Evolutionary conservation across 805 yeast genomes (phyloP).

Genomic region (Debaryomyces maramus): DNA sequence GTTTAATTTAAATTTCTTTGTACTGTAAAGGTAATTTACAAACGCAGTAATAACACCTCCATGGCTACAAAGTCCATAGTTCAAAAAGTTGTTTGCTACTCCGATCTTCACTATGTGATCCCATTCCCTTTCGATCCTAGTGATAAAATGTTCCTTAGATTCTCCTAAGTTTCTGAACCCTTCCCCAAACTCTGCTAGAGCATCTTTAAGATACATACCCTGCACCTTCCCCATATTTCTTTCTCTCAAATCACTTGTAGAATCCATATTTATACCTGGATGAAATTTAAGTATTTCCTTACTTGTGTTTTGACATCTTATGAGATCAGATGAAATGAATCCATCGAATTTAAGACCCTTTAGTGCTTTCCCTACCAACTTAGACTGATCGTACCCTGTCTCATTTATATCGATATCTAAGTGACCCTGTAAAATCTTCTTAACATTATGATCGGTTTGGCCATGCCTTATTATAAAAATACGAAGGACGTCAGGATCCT

Average conservation of each 20-base stretch:
- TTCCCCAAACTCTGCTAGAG: conserved; percentile 58
- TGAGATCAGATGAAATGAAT: conserved; percentile 52
- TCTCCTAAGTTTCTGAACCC: conserved; percentile 71
- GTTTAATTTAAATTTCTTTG: conserved; percentile 36
- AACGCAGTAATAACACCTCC: conserved; percentile 78
- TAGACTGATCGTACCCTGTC: conserved; percentile 63
- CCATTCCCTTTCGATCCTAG: conserved; percentile 52
- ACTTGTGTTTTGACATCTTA: conserved; percentile 62
- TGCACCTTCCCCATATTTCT: conserved; percentile 75
- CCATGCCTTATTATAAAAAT: conserved; percentile 79
- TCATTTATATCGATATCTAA: conserved; percentile 62
- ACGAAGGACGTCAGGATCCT: conserved; percentile 39
- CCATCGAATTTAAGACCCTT: conserved; percentile 43
- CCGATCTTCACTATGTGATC: conserved; percentile 40
- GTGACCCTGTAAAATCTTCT: conserved; percentile 79
- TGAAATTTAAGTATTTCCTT: conserved; percentile 34
- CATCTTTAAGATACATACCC: conserved; percentile 71
- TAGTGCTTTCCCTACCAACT: conserved; percentile 48
- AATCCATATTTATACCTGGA: conserved; percentile 21
- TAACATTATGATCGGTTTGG: conserved; percentile 71
- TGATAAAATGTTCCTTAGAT: conserved; percentile 41
- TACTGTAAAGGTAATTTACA: conserved; percentile 48
- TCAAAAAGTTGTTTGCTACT: conserved; percentile 33
- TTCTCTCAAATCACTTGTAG: conserved; percentile 58
- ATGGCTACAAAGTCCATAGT: conserved; percentile 68